Conservation (phyloP, 2,329 filamentous ascomycete genomes). For the Talaromyces verruculosus region DNA sequence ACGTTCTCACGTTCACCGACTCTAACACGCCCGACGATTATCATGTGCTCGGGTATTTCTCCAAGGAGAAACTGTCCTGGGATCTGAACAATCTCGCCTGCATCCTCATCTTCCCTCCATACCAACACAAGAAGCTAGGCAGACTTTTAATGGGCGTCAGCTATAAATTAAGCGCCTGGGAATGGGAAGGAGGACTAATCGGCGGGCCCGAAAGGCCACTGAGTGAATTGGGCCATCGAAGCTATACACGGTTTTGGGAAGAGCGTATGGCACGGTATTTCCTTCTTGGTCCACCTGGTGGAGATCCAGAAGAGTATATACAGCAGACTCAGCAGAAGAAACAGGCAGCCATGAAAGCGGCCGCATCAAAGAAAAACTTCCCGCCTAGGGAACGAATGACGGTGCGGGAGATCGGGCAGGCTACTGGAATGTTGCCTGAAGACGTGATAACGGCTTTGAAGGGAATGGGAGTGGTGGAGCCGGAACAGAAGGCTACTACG, state of each 20-base stretch:
- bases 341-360: slow-evolving; percentile 48
- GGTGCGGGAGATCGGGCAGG: slow-evolving; percentile 69
- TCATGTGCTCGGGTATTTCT: slow-evolving; percentile 92
- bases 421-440: slow-evolving; percentile 80
- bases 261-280: slow-evolving; percentile 74
- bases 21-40: slow-evolving; percentile 42
- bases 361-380: slow-evolving; percentile 25
- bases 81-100: slow-evolving; percentile 97
- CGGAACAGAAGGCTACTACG: slow-evolving; percentile 29
- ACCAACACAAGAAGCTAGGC: slow-evolving; percentile 86
- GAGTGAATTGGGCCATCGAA: slow-evolving; percentile 76
- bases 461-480: slow-evolving; percentile 71
- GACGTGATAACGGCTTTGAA: slow-evolving; percentile 77
- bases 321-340: slow-evolving; percentile 32
- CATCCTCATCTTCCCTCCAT: slow-evolving; percentile 92
- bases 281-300: slow-evolving; percentile 37
- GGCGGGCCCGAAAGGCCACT: slow-evolving; percentile 94
- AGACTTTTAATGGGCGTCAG: slow-evolving; percentile 87
- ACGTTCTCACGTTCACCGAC: slow-evolving; percentile 76
- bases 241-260: slow-evolving; percentile 84
- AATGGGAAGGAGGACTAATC: slow-evolving; percentile 64
- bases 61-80: slow-evolving; percentile 98
- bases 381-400: slow-evolving; percentile 54
- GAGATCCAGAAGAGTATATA: slow-evolving; percentile 31
- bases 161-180: slow-evolving; percentile 84